phyloP scores from a whole-genome alignment of 352 stramenopile genomes.

The Plasmopara halstedii region DNA sequence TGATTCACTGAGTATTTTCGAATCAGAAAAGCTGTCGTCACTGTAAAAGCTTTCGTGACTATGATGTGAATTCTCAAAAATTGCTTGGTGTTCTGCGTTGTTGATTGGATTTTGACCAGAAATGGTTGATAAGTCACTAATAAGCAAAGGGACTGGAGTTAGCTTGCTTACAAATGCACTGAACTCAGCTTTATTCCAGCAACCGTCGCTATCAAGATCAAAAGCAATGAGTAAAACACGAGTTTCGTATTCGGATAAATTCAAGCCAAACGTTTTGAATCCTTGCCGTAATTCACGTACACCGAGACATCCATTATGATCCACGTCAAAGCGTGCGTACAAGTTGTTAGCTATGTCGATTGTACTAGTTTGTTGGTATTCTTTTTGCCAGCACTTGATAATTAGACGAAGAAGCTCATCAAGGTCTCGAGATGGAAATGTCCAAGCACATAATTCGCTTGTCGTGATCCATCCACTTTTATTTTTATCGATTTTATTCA shows the following conservation, averaged over 20 bases:
- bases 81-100: background rate
- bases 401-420: conserved; percentile 48
- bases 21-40: conserved; percentile 12
- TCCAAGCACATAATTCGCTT: conserved; percentile 38
- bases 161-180: conserved; percentile 33
- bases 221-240: conserved; percentile 41
- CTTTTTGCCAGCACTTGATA: conserved; percentile 23
- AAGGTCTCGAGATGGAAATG: conserved; percentile 47
- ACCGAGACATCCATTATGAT: conserved; percentile 52
- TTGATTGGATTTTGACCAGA: background rate
- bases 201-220: conserved; percentile 42
- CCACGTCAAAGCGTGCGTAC: conserved; percentile 45
- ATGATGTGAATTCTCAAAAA: background rate
- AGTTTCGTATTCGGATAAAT: conserved; percentile 34
- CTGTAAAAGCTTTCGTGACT: conserved; percentile 14
- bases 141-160: conserved; percentile 12
- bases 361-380: conserved; percentile 6
- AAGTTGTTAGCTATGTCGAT: conserved; percentile 23
- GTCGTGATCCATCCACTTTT: conserved; percentile 64
- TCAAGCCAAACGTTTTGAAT: conserved; percentile 33
- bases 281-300: conserved; percentile 44
- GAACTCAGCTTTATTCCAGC: conserved; percentile 49
- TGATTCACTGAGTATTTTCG: no score
- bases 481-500: conserved; percentile 46
- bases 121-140: background rate